phyloP scores from a whole-genome alignment of 345 rosid genomes.

The Arabidopsis thaliana region TAIR10.1 NC_003070.9:1051001-1051500 shows the following conservation, averaged over 20 bases:
- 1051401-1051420: slow-evolving; percentile 38
- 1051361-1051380: neutral
- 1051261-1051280: slow-evolving; percentile 15
- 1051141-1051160: neutral
- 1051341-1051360: slow-evolving; percentile 37
- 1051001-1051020: slow-evolving; percentile 63
- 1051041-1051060: slow-evolving; percentile 51
- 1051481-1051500: slow-evolving; percentile 26
- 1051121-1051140: neutral
- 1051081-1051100: slow-evolving; percentile 47
- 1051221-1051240: neutral
- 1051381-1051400: slow-evolving; percentile 25
- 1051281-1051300: slow-evolving; percentile 17
- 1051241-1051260: slow-evolving; percentile 2
- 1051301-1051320: slow-evolving; percentile 19
- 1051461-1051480: slow-evolving; percentile 30
- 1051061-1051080: slow-evolving; percentile 52
- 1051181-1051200: neutral
- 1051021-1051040: slow-evolving; percentile 62
- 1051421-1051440: slow-evolving; percentile 4
- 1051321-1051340: slow-evolving; percentile 26
- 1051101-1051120: slow-evolving; percentile 59
- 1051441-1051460: slow-evolving; percentile 2
- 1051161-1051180: slow-evolving; percentile 8
- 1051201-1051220: slow-evolving; percentile 2